These are phyloP conservation scores for Corymbia citriodora DNA, from an alignment of 441 rosid species.

Conservation along the genomic window DNA sequence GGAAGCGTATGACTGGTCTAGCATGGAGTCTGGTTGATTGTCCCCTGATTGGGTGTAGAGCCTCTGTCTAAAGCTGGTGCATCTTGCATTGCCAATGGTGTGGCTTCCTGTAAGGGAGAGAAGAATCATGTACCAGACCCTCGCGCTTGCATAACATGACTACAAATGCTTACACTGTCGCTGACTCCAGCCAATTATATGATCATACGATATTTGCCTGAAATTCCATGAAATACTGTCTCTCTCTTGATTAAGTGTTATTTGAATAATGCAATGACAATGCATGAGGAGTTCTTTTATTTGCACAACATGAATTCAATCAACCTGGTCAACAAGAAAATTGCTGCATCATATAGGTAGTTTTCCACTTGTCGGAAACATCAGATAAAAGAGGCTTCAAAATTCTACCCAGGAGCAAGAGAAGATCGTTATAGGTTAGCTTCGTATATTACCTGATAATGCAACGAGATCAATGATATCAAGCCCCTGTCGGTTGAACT, in stretches of 20 bases:
- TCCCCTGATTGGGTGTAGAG: slow-evolving; percentile 74
- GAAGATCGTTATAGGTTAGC: not conserved
- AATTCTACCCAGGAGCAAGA: not conserved
- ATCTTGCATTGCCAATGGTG: slow-evolving; percentile 81
- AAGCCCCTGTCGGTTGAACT: slow-evolving; percentile 69
- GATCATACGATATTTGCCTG: not conserved
- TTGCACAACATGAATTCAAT: not conserved
- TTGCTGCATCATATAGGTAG: not conserved
- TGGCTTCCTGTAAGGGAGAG: slow-evolving; percentile 56
- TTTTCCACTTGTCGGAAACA: not conserved
- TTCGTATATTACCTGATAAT: slow-evolving; percentile 47
- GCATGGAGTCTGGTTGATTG: slow-evolving; percentile 55
- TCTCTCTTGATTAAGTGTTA: not conserved
- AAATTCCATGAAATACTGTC: not conserved
- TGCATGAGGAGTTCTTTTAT: not conserved
- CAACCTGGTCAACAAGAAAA: not conserved
- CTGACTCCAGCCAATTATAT: not conserved
- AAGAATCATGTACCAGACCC: not conserved
- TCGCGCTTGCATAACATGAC: not conserved
- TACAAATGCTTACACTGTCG: not conserved
- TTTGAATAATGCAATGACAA: not conserved
- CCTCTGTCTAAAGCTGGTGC: slow-evolving; percentile 89
- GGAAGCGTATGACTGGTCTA: slow-evolving; percentile 58
- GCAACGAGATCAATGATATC: slow-evolving; percentile 73
- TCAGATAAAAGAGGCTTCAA: not conserved